A percentile compares a stretch with the other conserved stretches of the same genome.
Conservation (phyloP, 257 asterid genomes). For the Echium plantagineum region DNA sequence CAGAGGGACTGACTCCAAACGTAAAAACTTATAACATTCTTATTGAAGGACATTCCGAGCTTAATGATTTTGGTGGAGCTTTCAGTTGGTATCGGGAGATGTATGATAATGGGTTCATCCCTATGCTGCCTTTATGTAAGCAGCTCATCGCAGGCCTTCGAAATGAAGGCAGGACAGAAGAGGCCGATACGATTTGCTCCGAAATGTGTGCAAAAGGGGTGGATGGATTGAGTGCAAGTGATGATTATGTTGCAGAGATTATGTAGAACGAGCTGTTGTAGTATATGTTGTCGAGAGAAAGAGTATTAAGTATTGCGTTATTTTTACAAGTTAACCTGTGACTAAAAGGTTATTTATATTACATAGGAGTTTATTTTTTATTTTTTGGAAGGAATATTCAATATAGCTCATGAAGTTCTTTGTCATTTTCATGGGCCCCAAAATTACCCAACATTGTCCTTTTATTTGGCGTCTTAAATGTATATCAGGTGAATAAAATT, state of each 20-base stretch:
- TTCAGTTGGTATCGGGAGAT: conserved; percentile 55
- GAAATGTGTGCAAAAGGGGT: conserved; percentile 64
- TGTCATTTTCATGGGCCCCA: no score
- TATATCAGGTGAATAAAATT: no score
- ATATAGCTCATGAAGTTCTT: no score
- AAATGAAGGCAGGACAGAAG: conserved; percentile 32
- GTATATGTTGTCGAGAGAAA: not conserved
- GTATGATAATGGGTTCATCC: conserved; percentile 40
- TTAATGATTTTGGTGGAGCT: conserved; percentile 46
- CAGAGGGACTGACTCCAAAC: conserved; percentile 37
- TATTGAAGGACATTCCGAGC: conserved; percentile 52
- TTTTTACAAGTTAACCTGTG: no score
- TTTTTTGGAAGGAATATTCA: no score
- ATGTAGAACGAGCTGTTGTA: not conserved
- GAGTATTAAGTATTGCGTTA: not conserved
- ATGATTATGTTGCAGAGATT: conserved; percentile 18
- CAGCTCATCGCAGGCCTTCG: conserved; percentile 49
- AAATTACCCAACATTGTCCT: no score
- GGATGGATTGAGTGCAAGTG: conserved; percentile 12
- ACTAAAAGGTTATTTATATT: no score
- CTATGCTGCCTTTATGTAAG: conserved; percentile 25
- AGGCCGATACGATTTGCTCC: conserved; percentile 39
- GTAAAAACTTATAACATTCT: conserved; percentile 37
- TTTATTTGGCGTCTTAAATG: no score
- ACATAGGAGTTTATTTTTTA: no score